Base-by-base conservation (phyloP, 257 asterid genomes). In the Primulina tabacum region DNA sequence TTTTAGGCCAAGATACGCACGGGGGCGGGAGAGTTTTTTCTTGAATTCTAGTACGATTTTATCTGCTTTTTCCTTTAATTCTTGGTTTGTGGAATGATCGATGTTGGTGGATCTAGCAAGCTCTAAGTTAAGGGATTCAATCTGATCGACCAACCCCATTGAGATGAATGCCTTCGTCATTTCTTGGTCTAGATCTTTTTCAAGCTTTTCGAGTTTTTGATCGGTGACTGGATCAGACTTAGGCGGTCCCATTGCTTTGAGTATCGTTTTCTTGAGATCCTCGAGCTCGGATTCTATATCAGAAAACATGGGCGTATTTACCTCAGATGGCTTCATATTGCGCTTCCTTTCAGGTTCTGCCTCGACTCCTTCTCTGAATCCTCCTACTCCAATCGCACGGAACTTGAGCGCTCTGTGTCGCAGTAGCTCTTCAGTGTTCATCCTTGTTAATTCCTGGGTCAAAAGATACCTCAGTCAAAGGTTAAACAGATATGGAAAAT, bases 291-390 rank as follows among this genome's bases (percentile, higher is more conserved):
- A 73, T 71, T 81, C 80, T 57, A 82, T 64, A 72, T 82, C 87
- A 50, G 73, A 30, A 35, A 83, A 74, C 40, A 33, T 75, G 8
- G 81, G 79, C 17, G 69, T 32, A 7, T 82, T 78, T 29, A 82
- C 71, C 55, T 84, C 86, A 6, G 86, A 81, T 7, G 73, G 60
- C 58, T 82, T 82, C 87, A 85, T 85, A 60, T 80, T 82, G 37
- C 82, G 73, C 43, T 79, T 85, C 70, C 78, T 75, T 21, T 68
- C 74, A 0, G 85, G 82, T 35, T 77, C 84, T 6, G 56, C 79
- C 64, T 76, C 78, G 18, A 67, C 43, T 18, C 78, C 85, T 60
- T 80, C 90, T 66, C 43, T 73, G 72, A 70, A 77, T 18, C 86
- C 89, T n/a, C 77, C 80, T 2, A 61, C 21, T 10, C 84, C 87